Conservation (phyloP, 257 asterid genomes). For the Salvia miltiorrhiza region DNA sequence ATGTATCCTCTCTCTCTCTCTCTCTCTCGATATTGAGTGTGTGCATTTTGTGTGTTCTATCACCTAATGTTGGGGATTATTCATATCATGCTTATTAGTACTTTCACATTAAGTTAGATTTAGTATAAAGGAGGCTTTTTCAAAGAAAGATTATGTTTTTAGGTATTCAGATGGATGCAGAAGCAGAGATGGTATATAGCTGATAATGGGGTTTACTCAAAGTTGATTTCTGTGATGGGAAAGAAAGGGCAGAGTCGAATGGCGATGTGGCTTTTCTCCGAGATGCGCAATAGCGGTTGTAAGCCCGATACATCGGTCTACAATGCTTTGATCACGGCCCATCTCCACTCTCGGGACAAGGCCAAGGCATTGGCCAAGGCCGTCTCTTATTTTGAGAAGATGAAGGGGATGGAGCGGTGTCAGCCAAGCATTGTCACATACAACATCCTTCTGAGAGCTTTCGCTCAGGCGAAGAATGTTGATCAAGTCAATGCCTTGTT, state of each 20-base stretch:
- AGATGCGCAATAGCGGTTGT: slow-evolving; percentile 97
- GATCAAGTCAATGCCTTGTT: slow-evolving; percentile 68
- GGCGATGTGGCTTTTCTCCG: slow-evolving; percentile 99
- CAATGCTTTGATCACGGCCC: slow-evolving; percentile 87
- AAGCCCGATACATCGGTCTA: slow-evolving; percentile 90
- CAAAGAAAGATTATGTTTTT: not conserved
- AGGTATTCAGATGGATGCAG: slow-evolving; percentile 99
- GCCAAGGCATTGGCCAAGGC: slow-evolving; percentile 79
- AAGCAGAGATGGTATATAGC: slow-evolving; percentile 94
- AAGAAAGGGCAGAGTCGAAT: slow-evolving; percentile 87
- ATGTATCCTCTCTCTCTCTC: too few relatives aligned
- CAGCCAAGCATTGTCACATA: slow-evolving; percentile 77
- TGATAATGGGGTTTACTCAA: slow-evolving; percentile 92
- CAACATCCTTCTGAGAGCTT: slow-evolving; percentile 90
- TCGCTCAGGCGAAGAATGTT: slow-evolving; percentile 68
- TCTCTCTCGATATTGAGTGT: too few relatives aligned
- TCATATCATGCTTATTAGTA: not conserved
- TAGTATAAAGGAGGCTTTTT: not conserved
- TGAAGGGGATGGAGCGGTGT: slow-evolving; percentile 87
- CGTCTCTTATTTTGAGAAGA: slow-evolving; percentile 72
- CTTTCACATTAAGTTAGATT: slow-evolving; percentile 39
- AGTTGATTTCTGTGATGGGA: slow-evolving; percentile 93
- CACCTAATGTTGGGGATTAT: not conserved
- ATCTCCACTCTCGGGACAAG: slow-evolving; percentile 82
- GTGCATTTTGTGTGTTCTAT: not conserved